Evolutionary conservation across 2,329 filamentous ascomycete genomes (phyloP).

Genomic region (Fusarium agapanthi): DNA sequence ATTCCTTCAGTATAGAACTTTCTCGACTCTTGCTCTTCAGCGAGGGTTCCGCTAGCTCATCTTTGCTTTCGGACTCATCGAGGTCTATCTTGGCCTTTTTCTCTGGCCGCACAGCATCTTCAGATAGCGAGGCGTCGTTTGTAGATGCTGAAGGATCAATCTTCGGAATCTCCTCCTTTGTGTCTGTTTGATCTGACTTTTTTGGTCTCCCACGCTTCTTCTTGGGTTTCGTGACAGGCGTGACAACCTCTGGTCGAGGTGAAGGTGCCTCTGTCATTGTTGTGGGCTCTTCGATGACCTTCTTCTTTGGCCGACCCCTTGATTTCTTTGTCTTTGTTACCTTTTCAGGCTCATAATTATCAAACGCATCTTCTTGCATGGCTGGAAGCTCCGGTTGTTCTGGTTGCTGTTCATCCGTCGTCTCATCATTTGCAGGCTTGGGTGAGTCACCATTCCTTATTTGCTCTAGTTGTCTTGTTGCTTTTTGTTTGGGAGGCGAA

Average conservation of each 20-base stretch:
- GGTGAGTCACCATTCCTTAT: neutral
- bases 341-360: slow-evolving; percentile 25
- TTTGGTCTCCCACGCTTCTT: slow-evolving; percentile 55
- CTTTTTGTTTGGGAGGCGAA: slow-evolving; percentile 14
- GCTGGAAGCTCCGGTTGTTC: neutral
- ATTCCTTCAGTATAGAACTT: slow-evolving; percentile 17
- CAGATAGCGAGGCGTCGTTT: slow-evolving; percentile 6
- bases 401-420: neutral
- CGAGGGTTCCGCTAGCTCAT: neutral
- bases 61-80: neutral
- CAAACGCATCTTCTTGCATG: neutral
- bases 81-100: neutral
- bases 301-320: slow-evolving; percentile 48
- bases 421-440: neutral
- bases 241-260: slow-evolving; percentile 3
- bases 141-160: neutral
- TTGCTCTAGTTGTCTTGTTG: slow-evolving; percentile 9
- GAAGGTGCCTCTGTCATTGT: slow-evolving; percentile 10
- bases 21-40: neutral
- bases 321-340: slow-evolving; percentile 41
- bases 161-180: slow-evolving; percentile 10
- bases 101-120: slow-evolving; percentile 1
- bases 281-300: slow-evolving; percentile 8
- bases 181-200: slow-evolving; percentile 44
- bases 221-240: slow-evolving; percentile 33